These are phyloP conservation scores for Candida palmyrensis DNA, from an alignment of 805 yeast species.

Conservation along the genomic window DNA sequence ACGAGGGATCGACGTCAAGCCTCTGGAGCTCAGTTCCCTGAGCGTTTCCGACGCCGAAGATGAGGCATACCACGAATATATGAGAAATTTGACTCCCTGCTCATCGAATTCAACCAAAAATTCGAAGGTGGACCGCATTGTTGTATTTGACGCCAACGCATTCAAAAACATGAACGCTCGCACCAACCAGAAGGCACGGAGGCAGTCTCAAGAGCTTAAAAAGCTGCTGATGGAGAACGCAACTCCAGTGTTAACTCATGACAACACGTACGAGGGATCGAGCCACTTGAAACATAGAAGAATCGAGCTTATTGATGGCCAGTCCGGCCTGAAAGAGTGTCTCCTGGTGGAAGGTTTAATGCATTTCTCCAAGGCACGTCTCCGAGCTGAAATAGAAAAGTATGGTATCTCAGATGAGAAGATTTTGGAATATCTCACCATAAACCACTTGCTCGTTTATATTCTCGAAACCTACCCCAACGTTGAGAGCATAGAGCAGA, in stretches of 20 bases:
- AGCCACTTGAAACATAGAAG: too few relatives aligned
- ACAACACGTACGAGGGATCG: neutral
- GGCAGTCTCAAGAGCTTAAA: too few relatives aligned
- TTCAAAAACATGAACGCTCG: neutral
- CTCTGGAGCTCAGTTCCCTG: neutral
- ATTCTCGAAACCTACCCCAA: neutral
- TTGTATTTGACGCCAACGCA: neutral
- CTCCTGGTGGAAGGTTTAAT: neutral
- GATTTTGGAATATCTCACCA: constrained; percentile 1
- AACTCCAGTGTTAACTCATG: neutral
- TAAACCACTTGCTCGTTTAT: constrained; percentile 4
- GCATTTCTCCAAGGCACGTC: neutral
- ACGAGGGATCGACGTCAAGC: constrained; percentile 2
- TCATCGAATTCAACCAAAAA: constrained; percentile 3
- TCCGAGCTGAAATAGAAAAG: neutral
- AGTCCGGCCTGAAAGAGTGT: constrained; percentile 1
- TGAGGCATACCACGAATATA: constrained; percentile 2
- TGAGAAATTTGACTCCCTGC: constrained; percentile 4
- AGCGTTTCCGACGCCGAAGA: neutral
- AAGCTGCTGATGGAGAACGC: too few relatives aligned
- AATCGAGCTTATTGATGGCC: constrained; percentile 1
- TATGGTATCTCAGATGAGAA: neutral
- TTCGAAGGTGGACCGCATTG: constrained; percentile 1
- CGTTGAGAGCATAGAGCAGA: constrained; percentile 2
- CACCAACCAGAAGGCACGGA: too few relatives aligned